Evolutionary conservation across 2,329 filamentous ascomycete genomes (phyloP), one percentile per base, ranked within the genome.

Genomic region (Biscogniauxia mediterranea): DNA sequence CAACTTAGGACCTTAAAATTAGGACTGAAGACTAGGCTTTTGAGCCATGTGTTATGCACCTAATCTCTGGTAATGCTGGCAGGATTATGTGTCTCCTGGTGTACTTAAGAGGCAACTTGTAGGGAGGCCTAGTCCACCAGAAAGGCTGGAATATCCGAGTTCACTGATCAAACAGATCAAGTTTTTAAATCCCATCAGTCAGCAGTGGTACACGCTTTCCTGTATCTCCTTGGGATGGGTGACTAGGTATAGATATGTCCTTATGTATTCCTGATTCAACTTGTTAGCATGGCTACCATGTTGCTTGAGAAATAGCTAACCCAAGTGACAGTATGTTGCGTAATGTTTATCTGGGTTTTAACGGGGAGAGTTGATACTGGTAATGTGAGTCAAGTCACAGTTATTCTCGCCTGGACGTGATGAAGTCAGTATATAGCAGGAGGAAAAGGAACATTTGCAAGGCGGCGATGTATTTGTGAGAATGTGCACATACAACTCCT

Each of bases 241-340:
- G 13, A 46, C 17, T n/a, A 46, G 38, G 15, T 11, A 15, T 2
- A n/a, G 17, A 9, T n/a, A 20, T 42, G 13, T 17, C 7, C 7
- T 5, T 46, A n/a, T 2, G 6, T 28, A 46, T 15, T 42, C 54
- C 57, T 61, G 54, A 51, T 15, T 42, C 17, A 52, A 51, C 26
- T 26, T 52, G 58, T 66, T 61, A 66, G 64, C 52, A 56, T 19
- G 21, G 15, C 11, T 19, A 52, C 42, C 5, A 54, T 56, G 13
- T 20, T 19, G 19, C 28, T 28, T 17, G 20, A 23, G 26, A 56
- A 13, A 50, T 23, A 5, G 49, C 11, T 11, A 2, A 52, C 51
- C 51, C 17, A 21, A 55, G 23, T n/a, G 52, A 51, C 17, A 55
- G 28, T 52, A 32, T n/a, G 6, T 46, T 11, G 13, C 15, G 11